phyloP scores from a whole-genome alignment of 768 basidiomycete species.

The Mycena galericulata region DNA sequence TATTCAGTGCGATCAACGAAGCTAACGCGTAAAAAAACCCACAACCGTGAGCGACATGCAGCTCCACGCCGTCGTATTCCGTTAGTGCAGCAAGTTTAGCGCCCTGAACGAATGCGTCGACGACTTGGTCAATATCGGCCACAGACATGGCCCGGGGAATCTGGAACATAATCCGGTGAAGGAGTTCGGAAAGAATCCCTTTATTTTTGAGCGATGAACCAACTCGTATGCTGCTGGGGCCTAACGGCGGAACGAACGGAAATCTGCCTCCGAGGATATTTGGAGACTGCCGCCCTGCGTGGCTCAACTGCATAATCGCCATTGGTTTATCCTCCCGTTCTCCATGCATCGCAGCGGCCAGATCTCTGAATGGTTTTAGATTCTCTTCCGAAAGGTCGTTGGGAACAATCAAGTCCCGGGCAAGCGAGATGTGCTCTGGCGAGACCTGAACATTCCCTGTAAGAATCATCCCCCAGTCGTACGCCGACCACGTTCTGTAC shows the following conservation, averaged over 20 bases:
- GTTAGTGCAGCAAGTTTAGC: conserved; percentile 71
- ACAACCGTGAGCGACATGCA: conserved; percentile 93
- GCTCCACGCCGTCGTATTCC: conserved; percentile 88
- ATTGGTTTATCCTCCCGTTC: conserved; percentile 36
- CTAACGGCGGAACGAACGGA: conserved; percentile 70
- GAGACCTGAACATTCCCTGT: conserved; percentile 89
- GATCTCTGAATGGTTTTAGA: conserved; percentile 60
- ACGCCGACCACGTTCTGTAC: conserved; percentile 80
- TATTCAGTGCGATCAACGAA: not conserved
- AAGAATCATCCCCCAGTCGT: conserved; percentile 89
- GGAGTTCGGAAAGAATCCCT: conserved; percentile 45
- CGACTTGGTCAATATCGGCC: conserved; percentile 69
- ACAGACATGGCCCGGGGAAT: conserved; percentile 69
- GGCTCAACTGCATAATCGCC: conserved; percentile 87
- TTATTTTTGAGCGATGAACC: conserved; percentile 42
- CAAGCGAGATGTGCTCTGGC: conserved; percentile 71
- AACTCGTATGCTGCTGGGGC: conserved; percentile 74
- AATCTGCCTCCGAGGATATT: conserved; percentile 78
- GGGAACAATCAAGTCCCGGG: conserved; percentile 78
- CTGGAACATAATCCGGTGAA: conserved; percentile 70
- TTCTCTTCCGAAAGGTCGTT: conserved; percentile 52
- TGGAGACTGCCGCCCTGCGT: conserved; percentile 85
- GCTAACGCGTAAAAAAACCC: conserved; percentile 44
- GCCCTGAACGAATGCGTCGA: conserved; percentile 74
- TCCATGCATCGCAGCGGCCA: conserved; percentile 66